A percentile compares a stretch with the other conserved stretches of the same genome.
These are phyloP conservation scores for Orobanche coerulescens DNA, from an alignment of 257 asterid genomes.

Conservation along the genomic window DNA sequence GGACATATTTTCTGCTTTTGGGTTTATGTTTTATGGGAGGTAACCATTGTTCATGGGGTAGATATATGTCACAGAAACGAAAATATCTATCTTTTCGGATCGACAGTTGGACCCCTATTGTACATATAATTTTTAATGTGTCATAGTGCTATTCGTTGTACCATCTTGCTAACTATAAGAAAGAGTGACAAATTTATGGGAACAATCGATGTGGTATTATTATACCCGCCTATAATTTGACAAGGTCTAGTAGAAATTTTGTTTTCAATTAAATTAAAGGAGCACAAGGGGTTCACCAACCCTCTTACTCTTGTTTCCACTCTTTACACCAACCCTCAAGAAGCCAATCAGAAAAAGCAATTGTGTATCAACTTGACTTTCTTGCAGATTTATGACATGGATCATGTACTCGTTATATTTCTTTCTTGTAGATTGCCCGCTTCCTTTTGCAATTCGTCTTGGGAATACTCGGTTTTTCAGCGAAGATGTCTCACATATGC, in stretches of 20 bases:
- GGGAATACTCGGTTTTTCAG: constrained; percentile 61
- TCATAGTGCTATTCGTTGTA: background rate
- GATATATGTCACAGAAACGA: background rate
- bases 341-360: too few species aligned
- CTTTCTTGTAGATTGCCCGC: constrained; percentile 32
- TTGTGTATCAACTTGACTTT: too few species aligned
- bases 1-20: background rate
- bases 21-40: background rate
- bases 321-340: too few species aligned
- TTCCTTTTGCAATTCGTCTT: constrained; percentile 37
- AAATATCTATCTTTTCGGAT: background rate
- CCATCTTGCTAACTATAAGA: background rate
- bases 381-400: background rate
- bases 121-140: background rate
- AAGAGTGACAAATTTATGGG: background rate
- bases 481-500: constrained; percentile 53
- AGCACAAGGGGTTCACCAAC: too few species aligned
- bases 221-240: background rate
- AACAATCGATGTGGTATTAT: background rate
- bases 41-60: background rate
- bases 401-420: constrained; percentile 14
- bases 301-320: too few species aligned
- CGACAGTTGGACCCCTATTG: constrained; percentile 2
- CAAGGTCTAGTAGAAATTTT: background rate
- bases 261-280: too few species aligned